Evolutionary conservation across 768 basidiomycete species (phyloP).

Genomic region (Pholiota microspora): DNA sequence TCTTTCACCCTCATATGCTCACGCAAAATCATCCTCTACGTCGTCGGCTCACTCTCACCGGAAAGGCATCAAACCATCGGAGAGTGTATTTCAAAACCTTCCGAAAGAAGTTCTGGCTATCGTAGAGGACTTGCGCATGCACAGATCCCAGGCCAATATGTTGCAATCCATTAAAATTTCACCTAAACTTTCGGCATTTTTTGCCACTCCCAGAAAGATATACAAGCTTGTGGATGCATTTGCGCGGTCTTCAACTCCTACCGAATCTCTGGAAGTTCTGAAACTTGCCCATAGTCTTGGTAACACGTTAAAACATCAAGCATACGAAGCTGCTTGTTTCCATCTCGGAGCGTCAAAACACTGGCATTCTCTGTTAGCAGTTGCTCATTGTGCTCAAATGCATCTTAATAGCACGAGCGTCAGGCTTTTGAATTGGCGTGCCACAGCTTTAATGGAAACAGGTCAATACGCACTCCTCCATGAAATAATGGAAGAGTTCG

Average conservation of each 20-base stretch:
- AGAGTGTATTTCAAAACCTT: neutral
- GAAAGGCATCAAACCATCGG: neutral
- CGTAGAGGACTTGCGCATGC: constrained; percentile 10
- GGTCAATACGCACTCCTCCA: constrained; percentile 46
- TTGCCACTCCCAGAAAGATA: constrained; percentile 31
- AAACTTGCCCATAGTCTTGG: constrained; percentile 48
- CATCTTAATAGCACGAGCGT: constrained; percentile 48
- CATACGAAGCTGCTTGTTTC: constrained; percentile 56
- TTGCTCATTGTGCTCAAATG: constrained; percentile 47
- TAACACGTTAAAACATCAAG: constrained; percentile 44
- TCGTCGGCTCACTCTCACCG: neutral
- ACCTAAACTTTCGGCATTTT: constrained; percentile 17
- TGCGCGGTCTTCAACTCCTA: constrained; percentile 32
- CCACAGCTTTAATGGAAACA: constrained; percentile 57
- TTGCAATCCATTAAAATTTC: constrained; percentile 19
- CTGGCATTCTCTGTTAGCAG: constrained; percentile 50
- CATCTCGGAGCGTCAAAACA: constrained; percentile 42
- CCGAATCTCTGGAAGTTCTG: constrained; percentile 43
- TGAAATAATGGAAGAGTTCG: constrained; percentile 50
- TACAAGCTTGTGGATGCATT: constrained; percentile 30
- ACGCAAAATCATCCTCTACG: neutral
- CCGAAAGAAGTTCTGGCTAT: constrained; percentile 15
- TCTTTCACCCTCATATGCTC: constrained; percentile 1
- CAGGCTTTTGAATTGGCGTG: constrained; percentile 70
- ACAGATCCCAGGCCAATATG: constrained; percentile 14